Base-by-base conservation (phyloP, 805 yeast species). In the Spathaspora sp. region DNA sequence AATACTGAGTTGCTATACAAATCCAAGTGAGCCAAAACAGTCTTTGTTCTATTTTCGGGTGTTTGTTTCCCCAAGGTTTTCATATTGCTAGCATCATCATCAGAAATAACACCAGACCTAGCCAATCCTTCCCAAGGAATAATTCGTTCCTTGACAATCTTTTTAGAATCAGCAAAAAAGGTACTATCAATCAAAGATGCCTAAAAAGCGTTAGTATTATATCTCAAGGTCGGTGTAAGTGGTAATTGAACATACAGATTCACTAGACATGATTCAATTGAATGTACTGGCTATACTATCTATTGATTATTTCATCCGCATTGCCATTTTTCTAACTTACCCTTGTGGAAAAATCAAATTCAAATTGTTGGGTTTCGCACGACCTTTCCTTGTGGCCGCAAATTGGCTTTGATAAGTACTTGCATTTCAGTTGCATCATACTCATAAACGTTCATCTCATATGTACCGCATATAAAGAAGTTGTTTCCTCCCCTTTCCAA, bases 71-170 rank as follows among this genome's bases (percentile, higher is more conserved):
- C 84, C 55, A 82, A 72, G 18, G 74, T 68, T 62, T 81, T 81
- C 59, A 83, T 73, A 45, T 77, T 70, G 48, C 78, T 78, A 10
- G 92, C 93, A 64, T 89, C 94, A 54, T 81, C 82, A 48, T 78
- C 78, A 44, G 85, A 71, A 39, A 92, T 75, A 44, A 84, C 79
- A 46, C 81, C 83, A 17, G 92, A 85, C 50, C 96, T 78, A 10
- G 88, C 85, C 60, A 87, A 83, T 9, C 96, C 96, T 62, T 89
- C 96, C 97, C 97, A 92, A 31, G 96, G 96, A 51, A 91, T 81
- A 31, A 92, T 84, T 57, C 94, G 81, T 54, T 88, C 85, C 60
- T 94, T 77, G 56, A 90, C 84, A 55, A 82, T 82, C 57, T 78
- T 75, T 59, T 86, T 77, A 49, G 85, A 78, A 60, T 86, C 92